Conservation (phyloP, 768 basidiomycete species). For the Collybia mongolica region DNA sequence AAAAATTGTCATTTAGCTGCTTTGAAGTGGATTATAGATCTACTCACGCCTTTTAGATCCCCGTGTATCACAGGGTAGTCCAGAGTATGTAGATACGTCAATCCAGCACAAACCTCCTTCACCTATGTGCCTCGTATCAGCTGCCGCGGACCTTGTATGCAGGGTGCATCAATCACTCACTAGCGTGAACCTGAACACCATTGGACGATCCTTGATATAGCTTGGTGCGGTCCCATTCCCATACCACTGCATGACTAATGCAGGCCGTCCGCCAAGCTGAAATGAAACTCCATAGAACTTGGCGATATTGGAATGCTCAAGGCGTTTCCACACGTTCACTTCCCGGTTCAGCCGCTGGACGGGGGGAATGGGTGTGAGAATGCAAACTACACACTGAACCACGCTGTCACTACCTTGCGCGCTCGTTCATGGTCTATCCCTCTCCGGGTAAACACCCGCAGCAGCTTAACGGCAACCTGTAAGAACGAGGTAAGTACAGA, state of each 20-base stretch:
- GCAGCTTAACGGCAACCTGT: conserved; percentile 23
- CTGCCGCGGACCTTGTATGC: background rate
- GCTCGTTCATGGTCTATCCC: conserved; percentile 14
- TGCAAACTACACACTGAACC: background rate
- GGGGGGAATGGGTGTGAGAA: background rate
- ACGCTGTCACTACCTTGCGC: conserved; percentile 12
- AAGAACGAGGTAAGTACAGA: background rate
- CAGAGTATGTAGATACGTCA: conserved; percentile 36
- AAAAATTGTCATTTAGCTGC: background rate
- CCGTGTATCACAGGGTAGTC: conserved; percentile 40
- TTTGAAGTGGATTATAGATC: background rate
- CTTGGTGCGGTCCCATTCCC: conserved; percentile 21
- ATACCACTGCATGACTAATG: conserved; percentile 44
- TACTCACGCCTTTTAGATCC: conserved; percentile 40
- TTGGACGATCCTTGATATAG: conserved; percentile 13
- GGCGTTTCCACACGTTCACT: conserved; percentile 36
- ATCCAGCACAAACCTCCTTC: conserved; percentile 32
- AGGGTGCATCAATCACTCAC: conserved; percentile 14
- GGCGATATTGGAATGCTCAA: conserved; percentile 40
- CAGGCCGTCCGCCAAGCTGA: conserved; percentile 27
- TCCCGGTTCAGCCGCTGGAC: conserved; percentile 40
- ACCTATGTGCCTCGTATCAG: conserved; percentile 20
- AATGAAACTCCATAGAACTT: conserved; percentile 36
- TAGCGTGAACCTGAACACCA: conserved; percentile 11
- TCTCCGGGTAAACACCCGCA: conserved; percentile 19